These are phyloP conservation scores for Kwoniella newhampshirensis DNA, from an alignment of 768 basidiomycete species.

Conservation along the genomic window DNA sequence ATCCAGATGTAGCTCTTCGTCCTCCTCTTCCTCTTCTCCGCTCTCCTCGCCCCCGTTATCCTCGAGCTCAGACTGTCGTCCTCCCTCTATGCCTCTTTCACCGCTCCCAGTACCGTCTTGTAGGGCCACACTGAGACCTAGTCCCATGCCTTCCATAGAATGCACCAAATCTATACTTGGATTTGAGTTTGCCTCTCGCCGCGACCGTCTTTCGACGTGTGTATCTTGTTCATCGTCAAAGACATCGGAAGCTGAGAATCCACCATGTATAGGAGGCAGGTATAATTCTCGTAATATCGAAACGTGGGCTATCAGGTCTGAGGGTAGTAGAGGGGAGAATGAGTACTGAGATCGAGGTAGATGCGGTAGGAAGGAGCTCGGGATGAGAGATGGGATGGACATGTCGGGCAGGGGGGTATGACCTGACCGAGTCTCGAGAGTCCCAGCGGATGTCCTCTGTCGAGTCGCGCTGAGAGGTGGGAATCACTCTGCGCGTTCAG, in stretches of 20 bases:
- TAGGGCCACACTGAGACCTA: conserved; percentile 19
- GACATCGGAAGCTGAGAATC: conserved; percentile 24
- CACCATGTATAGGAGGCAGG: conserved; percentile 47
- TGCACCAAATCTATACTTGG: conserved; percentile 21
- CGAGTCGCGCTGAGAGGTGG: too few relatives aligned
- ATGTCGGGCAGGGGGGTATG: conserved; percentile 3
- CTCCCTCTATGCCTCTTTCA: background rate
- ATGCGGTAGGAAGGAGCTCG: conserved; percentile 44
- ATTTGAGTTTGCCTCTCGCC: conserved; percentile 20
- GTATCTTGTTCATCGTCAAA: conserved; percentile 19
- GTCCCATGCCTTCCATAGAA: conserved; percentile 31
- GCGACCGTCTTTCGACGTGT: background rate
- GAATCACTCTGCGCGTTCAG: too few relatives aligned
- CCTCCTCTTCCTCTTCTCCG: conserved; percentile 11
- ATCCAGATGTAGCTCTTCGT: conserved; percentile 32
- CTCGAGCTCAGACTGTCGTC: conserved; percentile 1
- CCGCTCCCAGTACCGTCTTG: background rate
- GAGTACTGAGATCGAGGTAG: conserved; percentile 43
- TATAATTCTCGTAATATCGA: conserved; percentile 39
- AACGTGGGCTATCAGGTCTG: conserved; percentile 35
- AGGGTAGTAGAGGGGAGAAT: conserved; percentile 27
- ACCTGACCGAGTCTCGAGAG: too few relatives aligned
- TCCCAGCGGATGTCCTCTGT: too few relatives aligned
- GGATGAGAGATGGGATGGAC: conserved; percentile 25
- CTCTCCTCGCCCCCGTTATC: conserved; percentile 12